Percentiles rank a stretch among this genome's conserved stretches.
Conservation (phyloP, 2,329 filamentous ascomycete species). For the Mycosphaerella arachidis region DNA sequence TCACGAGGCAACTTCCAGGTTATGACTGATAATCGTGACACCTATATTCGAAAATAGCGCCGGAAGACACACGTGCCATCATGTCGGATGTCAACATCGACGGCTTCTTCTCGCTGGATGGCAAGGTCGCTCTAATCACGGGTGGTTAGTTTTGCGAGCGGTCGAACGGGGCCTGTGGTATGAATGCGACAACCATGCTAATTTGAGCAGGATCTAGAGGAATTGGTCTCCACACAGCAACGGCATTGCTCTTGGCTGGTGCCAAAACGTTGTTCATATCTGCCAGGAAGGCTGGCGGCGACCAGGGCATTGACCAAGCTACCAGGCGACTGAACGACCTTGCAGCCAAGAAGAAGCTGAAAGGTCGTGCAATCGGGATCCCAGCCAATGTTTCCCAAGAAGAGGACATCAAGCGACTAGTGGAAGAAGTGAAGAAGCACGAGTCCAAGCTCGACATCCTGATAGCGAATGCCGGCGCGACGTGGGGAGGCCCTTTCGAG, state of each 20-base stretch:
- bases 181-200: slow-evolving; percentile 13
- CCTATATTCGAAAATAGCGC: neutral
- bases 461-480: slow-evolving; percentile 85
- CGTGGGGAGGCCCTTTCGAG: slow-evolving; percentile 81
- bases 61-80: neutral
- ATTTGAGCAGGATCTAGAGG: slow-evolving; percentile 56
- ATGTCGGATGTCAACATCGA: slow-evolving; percentile 58
- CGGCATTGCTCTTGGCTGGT: slow-evolving; percentile 71
- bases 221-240: slow-evolving; percentile 70
- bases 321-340: slow-evolving; percentile 73
- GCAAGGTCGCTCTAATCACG: slow-evolving; percentile 78
- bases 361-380: slow-evolving; percentile 65
- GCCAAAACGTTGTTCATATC: slow-evolving; percentile 86
- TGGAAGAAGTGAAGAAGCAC: slow-evolving; percentile 64
- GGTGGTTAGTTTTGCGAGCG: slow-evolving; percentile 50
- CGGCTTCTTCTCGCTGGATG: slow-evolving; percentile 78
- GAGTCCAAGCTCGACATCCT: slow-evolving; percentile 79
- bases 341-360: slow-evolving; percentile 55
- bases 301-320: slow-evolving; percentile 68
- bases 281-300: slow-evolving; percentile 66
- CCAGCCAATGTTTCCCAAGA: slow-evolving; percentile 74
- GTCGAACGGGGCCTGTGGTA: neutral
- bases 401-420: slow-evolving; percentile 65
- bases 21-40: neutral
- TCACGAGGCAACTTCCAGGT: neutral